phyloP scores from a whole-genome alignment of 768 basidiomycete genomes.

The Trametes punicea region DNA sequence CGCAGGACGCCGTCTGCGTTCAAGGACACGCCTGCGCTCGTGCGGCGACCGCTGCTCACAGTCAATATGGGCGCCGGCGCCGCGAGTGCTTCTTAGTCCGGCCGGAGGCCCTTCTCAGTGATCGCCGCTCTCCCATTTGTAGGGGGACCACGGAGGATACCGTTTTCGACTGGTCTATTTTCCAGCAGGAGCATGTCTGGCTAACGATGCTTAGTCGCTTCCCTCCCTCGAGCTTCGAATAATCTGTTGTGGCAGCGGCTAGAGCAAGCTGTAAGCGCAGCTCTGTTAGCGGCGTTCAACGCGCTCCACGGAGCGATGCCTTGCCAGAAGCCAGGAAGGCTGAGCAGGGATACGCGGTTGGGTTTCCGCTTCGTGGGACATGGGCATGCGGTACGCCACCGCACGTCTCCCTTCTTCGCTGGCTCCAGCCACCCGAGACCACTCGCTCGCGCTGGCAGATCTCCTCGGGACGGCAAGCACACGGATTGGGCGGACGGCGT shows the following conservation, averaged over 20 bases:
- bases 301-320: too few relatives aligned
- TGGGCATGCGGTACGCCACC: not conserved
- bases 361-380: too few relatives aligned
- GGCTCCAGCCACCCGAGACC: not conserved
- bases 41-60: not conserved
- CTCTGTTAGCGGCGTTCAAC: too few relatives aligned
- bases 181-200: too few relatives aligned
- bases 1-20: not conserved
- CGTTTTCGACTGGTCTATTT: too few relatives aligned
- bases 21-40: not conserved
- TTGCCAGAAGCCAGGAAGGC: too few relatives aligned
- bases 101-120: not conserved
- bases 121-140: not conserved
- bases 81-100: not conserved
- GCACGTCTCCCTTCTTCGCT: not conserved
- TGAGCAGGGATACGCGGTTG: too few relatives aligned
- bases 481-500: not conserved
- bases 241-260: too few relatives aligned
- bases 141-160: too few relatives aligned
- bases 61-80: not conserved
- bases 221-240: too few relatives aligned
- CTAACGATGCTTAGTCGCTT: too few relatives aligned
- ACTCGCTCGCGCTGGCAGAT: not conserved
- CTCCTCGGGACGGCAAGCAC: not conserved
- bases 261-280: too few relatives aligned